Evolutionary conservation across 1,284 basidiomycete genomes (phyloP), one percentile per base, ranked within the genome.

Genomic region (Hortiboletus rubellus): DNA sequence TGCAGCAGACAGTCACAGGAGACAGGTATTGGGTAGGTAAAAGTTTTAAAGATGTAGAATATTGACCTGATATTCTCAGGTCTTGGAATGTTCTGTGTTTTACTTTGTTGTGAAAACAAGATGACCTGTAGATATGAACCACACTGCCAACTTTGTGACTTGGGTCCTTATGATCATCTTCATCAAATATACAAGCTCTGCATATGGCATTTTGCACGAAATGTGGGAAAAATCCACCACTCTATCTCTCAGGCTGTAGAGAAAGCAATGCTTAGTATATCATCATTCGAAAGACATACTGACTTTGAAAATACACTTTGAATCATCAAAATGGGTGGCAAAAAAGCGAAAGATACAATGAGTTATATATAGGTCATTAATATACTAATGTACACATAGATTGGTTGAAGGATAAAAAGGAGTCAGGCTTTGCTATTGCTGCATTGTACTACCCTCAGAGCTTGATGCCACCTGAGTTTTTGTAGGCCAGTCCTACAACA

Each of bases 281-380:
- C 43, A 10, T 59, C 43, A 0, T 56, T 38, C 5, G 40, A 59
- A 17, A 14, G 15, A 0, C 58, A 55, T 34, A 33, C 47, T 0
- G 15, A 46, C 17, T 55, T 59, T 14, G 7, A 42, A 0, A 10
- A 24, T 30, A 59, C 47, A 8, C 43, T 55, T 2, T 12, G 34
- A 3, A 8, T 57, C 1, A 59, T 59, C 7, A 34, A 15, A 46
- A 22, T 6, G n/a, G 48, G 44, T 7, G 51, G 55, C 1, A 47
- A 40, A 15, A 60, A 60, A 8, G 58, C 52, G 12, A 33, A 48
- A 53, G 40, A 43, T 57, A 59, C 27, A 27, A 27, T 27, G 27
- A 27, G 3, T 27, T 27, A 27, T 27, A 27, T 5, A 27, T 27
- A 27, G 27, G 27, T 27, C 27, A 27, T 27, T 27, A 27, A 27